Base-by-base conservation (phyloP, 495 filamentous ascomycete species). In the Pyrenula aspistea region DNA sequence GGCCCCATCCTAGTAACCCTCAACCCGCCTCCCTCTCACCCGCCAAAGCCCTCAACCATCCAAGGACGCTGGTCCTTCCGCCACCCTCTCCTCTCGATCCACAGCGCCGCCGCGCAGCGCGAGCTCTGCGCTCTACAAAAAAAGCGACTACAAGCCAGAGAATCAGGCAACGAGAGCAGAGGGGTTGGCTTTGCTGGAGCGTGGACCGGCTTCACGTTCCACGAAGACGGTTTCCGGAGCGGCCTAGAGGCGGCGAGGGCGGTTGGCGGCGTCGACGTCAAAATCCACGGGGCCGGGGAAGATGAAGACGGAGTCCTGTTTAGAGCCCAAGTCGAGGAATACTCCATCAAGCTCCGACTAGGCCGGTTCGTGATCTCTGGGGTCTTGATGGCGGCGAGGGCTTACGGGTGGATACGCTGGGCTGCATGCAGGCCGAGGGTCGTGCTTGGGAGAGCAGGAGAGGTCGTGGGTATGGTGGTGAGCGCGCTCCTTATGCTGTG, bases 191-290 rank as follows among this genome's bases (percentile, higher is more conserved):
- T 88, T 63, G 81, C 79, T 1, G 86, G 86, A 1, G 85, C 83
- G 2, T 92, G 88, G 88, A 90, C 87, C 0, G 83, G 80, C 47
- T 87, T 88, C 59, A 88, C 87, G 0, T 87, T 88, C 57, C 84
- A 91, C 57, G 88, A 91, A 68, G 88, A 93, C 62, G 87, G 84
- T 0, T 87, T 91, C 63, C 85, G 77, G 25, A 85, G 81, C 55
- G 88, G 88, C 0, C 65, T 92, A 56, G 68, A 75, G 56, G 83
- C 83, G 0, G 87, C 83, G 2, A 42, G 31, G 31, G 31, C 31
- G 8, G 31, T 42, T 4, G 31, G 31, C 4, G 31, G 31, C 31
- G 31, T 42, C 8, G 8, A 42, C n/a, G n/a, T n/a, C n/a, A n/a
- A n/a, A n/a, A n/a, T n/a, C n/a, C n/a, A n/a, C n/a, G n/a, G n/a